Conservation (phyloP, 2,329 filamentous ascomycete genomes). For the Aaosphaeria pasadenensis region DNA sequence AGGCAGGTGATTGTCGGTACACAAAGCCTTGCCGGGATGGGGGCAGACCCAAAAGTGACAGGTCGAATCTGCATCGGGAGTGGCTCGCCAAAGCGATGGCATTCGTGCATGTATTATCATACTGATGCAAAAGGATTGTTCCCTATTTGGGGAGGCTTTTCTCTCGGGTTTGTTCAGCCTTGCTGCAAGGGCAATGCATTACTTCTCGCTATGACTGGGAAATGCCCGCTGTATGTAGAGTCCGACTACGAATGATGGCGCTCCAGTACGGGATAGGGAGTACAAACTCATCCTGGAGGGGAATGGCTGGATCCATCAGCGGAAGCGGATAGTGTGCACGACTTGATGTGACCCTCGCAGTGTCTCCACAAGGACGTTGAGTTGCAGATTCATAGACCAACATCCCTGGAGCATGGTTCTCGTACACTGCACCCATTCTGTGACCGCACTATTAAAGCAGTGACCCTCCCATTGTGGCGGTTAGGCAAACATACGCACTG, state of each 20-base stretch:
- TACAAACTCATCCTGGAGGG: slow-evolving; percentile 24
- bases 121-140: too few species aligned
- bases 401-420: slow-evolving; percentile 23
- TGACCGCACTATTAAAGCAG: slow-evolving; percentile 27
- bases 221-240: slow-evolving; percentile 18
- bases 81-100: not conserved
- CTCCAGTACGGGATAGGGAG: slow-evolving; percentile 15
- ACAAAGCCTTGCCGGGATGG: too few species aligned
- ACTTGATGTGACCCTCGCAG: slow-evolving; percentile 28
- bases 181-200: slow-evolving; percentile 33
- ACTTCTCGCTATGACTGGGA: slow-evolving; percentile 17
- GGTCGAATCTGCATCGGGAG: slow-evolving; percentile 12
- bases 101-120: not conserved
- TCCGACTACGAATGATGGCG: slow-evolving; percentile 21
- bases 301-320: slow-evolving; percentile 20
- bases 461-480: slow-evolving; percentile 18
- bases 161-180: slow-evolving; percentile 17
- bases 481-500: slow-evolving; percentile 19
- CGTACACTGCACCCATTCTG: slow-evolving; percentile 16
- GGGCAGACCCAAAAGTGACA: slow-evolving; percentile 19
- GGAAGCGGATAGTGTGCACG: slow-evolving; percentile 25
- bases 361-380: slow-evolving; percentile 11
- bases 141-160: not conserved
- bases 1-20: too few species aligned
- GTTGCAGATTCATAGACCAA: slow-evolving; percentile 16